Percentiles rank a stretch among this genome's conserved stretches.
phyloP scores from a whole-genome alignment of 495 filamentous ascomycete genomes.

The Zalerion maritima region DNA sequence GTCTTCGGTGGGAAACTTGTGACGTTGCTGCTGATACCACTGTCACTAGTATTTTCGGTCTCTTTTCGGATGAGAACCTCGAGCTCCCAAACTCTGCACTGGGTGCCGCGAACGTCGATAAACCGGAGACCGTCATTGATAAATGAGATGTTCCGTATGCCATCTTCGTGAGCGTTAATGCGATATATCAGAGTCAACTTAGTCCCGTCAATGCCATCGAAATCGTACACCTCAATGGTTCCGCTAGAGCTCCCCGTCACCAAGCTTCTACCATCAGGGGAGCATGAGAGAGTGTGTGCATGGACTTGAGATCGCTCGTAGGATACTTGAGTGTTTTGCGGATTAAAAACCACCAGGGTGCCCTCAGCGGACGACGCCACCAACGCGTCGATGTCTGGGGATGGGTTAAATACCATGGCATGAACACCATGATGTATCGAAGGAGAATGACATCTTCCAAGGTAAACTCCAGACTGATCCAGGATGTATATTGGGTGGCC shows the following conservation, averaged over 20 bases:
- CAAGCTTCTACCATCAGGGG: slow-evolving; percentile 13
- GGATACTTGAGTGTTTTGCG: slow-evolving; percentile 6
- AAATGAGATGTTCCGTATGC: slow-evolving; percentile 13
- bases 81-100: slow-evolving; percentile 21
- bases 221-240: slow-evolving; percentile 15
- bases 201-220: slow-evolving; percentile 6
- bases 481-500: slow-evolving; percentile 9
- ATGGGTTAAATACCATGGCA: slow-evolving; percentile 13
- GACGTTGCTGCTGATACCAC: slow-evolving; percentile 3
- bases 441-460: no score
- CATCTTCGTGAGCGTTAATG: slow-evolving; percentile 7
- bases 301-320: neutral
- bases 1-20: neutral
- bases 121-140: slow-evolving; percentile 16
- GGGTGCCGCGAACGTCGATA: slow-evolving; percentile 13
- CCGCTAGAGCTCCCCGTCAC: slow-evolving; percentile 11
- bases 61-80: slow-evolving; percentile 10
- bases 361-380: slow-evolving; percentile 9
- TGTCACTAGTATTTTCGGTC: slow-evolving; percentile 5
- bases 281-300: slow-evolving; percentile 14
- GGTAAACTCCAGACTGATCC: slow-evolving; percentile 9
- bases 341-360: slow-evolving; percentile 12
- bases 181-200: slow-evolving; percentile 13
- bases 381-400: slow-evolving; percentile 10
- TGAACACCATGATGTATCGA: no score